Evolutionary conservation across 352 stramenopile species (phyloP).

Genomic region (Globisporangium heterothallicum): DNA sequence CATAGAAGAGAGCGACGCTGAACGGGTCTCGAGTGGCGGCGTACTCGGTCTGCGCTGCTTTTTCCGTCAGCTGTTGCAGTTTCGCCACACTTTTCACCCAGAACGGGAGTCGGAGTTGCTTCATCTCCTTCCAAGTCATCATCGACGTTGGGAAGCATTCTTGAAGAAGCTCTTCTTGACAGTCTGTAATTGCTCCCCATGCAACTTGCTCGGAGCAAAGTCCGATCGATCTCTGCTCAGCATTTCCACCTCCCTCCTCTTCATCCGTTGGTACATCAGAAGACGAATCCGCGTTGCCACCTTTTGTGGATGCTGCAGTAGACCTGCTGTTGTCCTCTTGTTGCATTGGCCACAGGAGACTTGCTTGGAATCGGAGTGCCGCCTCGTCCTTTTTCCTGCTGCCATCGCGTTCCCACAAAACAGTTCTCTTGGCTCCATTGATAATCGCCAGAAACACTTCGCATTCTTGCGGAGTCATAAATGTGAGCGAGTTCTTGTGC

Average conservation of each 20-base stretch:
- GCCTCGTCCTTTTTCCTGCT: constrained; percentile 62
- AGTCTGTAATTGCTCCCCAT: constrained; percentile 65
- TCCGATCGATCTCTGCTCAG: constrained; percentile 15
- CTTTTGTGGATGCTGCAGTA: not conserved
- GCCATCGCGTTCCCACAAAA: constrained; percentile 58
- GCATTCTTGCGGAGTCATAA: constrained; percentile 33
- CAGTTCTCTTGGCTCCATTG: constrained; percentile 36
- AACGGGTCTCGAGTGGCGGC: constrained; percentile 75
- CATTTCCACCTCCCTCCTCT: constrained; percentile 2
- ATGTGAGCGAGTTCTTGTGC: constrained; percentile 45
- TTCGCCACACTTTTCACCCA: constrained; percentile 63
- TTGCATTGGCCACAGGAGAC: constrained; percentile 56
- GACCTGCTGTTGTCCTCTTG: not conserved
- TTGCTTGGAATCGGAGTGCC: constrained; percentile 64
- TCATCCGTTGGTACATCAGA: constrained; percentile 2
- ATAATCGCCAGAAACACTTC: constrained; percentile 51
- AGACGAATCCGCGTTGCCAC: not conserved
- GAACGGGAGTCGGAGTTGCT: constrained; percentile 61
- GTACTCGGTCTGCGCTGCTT: constrained; percentile 74
- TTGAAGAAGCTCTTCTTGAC: constrained; percentile 59
- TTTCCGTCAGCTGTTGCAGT: constrained; percentile 56
- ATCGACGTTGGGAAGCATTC: constrained; percentile 47
- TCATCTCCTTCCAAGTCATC: constrained; percentile 69
- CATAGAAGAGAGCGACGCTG: constrained; percentile 79
- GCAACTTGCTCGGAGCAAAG: constrained; percentile 78